These are phyloP conservation scores for Microbotryum silenes-acaulis DNA, from an alignment of 1,284 basidiomycete genomes.

Conservation along the genomic window DNA sequence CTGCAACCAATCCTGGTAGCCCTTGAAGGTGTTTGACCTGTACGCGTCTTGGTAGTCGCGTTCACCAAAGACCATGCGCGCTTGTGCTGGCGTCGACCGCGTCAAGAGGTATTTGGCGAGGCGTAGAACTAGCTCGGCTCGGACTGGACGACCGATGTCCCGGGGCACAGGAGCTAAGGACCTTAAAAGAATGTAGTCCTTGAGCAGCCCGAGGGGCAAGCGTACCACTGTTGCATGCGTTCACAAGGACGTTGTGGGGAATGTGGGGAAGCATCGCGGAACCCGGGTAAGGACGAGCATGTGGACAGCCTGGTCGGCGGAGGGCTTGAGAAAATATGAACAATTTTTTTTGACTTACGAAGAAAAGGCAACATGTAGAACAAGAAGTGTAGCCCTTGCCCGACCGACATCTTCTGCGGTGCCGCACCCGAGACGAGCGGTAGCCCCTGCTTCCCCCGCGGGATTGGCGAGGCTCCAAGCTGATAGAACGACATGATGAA, in stretches of 20 bases:
- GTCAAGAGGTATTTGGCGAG: background rate
- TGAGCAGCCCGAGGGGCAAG: conserved; percentile 12
- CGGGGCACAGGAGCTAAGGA: conserved; percentile 4
- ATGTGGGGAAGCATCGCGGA: conserved; percentile 9
- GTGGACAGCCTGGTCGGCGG: background rate
- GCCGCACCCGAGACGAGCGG: no score
- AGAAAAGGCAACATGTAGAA: no score
- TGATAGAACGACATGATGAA: no score
- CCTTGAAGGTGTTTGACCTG: background rate
- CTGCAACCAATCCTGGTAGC: conserved; percentile 8
- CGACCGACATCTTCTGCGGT: no score
- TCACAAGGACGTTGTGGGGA: conserved; percentile 4
- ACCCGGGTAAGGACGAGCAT: background rate
- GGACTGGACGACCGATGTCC: conserved; percentile 4
- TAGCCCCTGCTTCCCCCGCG: no score
- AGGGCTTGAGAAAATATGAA: no score
- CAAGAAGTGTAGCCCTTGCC: no score
- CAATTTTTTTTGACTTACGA: no score
- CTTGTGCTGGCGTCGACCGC: background rate
- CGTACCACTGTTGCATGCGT: background rate
- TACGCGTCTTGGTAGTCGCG: background rate
- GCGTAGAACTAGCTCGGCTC: background rate
- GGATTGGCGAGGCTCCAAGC: no score
- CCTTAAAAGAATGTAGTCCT: conserved; percentile 14
- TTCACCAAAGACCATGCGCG: background rate